phyloP scores from a whole-genome alignment of 768 basidiomycete genomes.

The Leccinum sublutescens region DNA sequence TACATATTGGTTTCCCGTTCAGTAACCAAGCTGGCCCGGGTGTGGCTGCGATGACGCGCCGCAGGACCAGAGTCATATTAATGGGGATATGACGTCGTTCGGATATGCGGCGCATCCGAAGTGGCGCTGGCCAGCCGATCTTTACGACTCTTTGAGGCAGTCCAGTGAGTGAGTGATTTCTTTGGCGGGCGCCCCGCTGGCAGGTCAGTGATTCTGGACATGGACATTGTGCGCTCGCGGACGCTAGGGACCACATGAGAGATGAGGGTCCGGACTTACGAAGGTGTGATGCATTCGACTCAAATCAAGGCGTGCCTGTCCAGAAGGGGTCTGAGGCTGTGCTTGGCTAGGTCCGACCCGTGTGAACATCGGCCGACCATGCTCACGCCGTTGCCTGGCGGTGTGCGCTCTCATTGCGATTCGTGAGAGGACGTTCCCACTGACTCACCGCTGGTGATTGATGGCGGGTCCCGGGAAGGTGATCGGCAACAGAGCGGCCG shows the following conservation, averaged over 20 bases:
- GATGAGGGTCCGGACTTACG: too few species aligned
- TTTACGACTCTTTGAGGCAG: background rate
- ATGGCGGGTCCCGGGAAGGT: background rate
- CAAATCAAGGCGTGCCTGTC: background rate
- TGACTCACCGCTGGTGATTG: too few species aligned
- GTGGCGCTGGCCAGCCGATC: background rate
- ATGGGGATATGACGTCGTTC: background rate
- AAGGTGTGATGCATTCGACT: background rate
- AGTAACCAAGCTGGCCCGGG: background rate
- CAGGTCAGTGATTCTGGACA: background rate
- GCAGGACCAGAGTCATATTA: background rate
- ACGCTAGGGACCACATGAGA: background rate
- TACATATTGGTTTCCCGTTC: background rate
- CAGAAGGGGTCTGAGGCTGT: background rate
- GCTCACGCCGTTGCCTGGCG: background rate
- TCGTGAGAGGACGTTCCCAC: background rate
- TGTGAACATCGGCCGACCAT: background rate
- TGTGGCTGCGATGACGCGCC: background rate
- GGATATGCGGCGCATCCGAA: background rate
- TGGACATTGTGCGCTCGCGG: background rate
- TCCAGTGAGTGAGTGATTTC: too few species aligned
- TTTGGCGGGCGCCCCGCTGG: too few species aligned
- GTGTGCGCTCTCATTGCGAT: background rate
- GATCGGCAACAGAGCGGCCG: slow-evolving; percentile 14
- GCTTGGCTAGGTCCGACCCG: background rate